A percentile compares a stretch with the other conserved stretches of the same genome.
phyloP scores from a whole-genome alignment of 2,329 filamentous ascomycete genomes.

The Alternaria panax region DNA sequence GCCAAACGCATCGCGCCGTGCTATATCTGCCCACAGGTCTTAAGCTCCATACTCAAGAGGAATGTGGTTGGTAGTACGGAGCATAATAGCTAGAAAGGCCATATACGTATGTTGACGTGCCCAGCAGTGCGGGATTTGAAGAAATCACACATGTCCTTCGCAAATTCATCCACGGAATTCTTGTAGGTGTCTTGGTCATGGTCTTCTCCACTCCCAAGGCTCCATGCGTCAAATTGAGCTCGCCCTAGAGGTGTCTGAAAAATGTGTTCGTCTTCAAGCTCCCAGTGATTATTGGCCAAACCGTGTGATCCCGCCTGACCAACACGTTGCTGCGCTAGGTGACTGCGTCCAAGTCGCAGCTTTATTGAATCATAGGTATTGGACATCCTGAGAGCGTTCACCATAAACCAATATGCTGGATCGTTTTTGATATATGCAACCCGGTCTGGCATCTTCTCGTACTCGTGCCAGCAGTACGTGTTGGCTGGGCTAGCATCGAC shows the following conservation, averaged over 20 bases:
- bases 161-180: background rate
- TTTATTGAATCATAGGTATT: background rate
- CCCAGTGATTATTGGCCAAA: constrained; percentile 7
- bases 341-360: background rate
- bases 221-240: constrained; percentile 15
- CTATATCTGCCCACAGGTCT: background rate
- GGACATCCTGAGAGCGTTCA: background rate
- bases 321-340: background rate
- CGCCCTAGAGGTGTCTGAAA: constrained; percentile 9
- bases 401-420: background rate
- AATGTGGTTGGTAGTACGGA: background rate
- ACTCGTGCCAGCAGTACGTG: background rate
- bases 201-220: constrained; percentile 10
- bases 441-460: background rate
- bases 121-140: background rate
- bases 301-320: background rate
- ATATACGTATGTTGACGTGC: background rate
- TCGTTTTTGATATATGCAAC: background rate
- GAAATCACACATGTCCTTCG: background rate
- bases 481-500: background rate
- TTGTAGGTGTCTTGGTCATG: constrained; percentile 4
- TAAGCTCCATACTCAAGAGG: background rate
- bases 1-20: background rate
- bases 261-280: constrained; percentile 4
- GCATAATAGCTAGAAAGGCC: background rate